These are phyloP conservation scores for Lenwebbia sp. DNA, from an alignment of 345 rosid species.

Conservation along the genomic window DNA sequence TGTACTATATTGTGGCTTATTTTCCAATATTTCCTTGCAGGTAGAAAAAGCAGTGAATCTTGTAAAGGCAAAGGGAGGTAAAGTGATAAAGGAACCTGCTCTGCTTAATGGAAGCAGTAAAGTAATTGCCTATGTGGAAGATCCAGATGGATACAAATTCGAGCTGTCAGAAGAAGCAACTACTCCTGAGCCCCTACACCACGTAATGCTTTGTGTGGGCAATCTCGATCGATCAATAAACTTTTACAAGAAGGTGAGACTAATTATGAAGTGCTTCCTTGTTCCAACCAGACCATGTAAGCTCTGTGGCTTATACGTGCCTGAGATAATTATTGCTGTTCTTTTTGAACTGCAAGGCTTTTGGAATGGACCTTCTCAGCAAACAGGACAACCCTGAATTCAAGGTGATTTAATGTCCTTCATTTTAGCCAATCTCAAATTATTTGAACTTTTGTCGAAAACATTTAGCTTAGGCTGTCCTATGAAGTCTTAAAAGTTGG, in stretches of 20 bases:
- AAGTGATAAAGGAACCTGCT: constrained; percentile 79
- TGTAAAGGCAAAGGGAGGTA: constrained; percentile 80
- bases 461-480: not conserved
- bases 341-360: constrained; percentile 42
- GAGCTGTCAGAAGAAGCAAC: constrained; percentile 90
- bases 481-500: not conserved
- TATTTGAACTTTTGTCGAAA: not conserved
- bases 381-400: constrained; percentile 82
- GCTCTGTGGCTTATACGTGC: not conserved
- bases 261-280: not conserved
- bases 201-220: constrained; percentile 97
- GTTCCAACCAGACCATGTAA: not conserved
- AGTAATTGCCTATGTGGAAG: constrained; percentile 81
- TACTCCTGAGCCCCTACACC: constrained; percentile 93
- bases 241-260: constrained; percentile 76
- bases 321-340: not conserved
- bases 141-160: constrained; percentile 96
- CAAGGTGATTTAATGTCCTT: constrained; percentile 42
- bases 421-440: not conserved
- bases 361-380: constrained; percentile 96
- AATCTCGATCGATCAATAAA: constrained; percentile 83
- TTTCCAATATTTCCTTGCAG: constrained; percentile 19
- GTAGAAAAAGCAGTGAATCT: constrained; percentile 73
- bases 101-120: constrained; percentile 79
- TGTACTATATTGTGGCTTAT: not conserved